These are phyloP conservation scores for Lecanicillium sp. DNA, from an alignment of 2,329 filamentous ascomycete genomes.

Conservation along the genomic window DNA sequence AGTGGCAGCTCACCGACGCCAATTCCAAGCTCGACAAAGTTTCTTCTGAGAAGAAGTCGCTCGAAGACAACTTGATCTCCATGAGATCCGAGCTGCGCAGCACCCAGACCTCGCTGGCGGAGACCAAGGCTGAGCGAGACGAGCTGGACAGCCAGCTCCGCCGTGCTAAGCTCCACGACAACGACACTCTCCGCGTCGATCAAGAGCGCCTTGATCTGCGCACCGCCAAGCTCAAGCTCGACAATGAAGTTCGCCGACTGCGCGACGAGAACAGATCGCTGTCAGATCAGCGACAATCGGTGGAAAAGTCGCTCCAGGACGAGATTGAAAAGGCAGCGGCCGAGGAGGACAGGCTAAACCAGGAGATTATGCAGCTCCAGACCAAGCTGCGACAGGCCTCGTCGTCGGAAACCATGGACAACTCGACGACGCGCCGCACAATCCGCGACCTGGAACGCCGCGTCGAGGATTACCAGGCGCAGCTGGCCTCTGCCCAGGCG, in stretches of 20 bases:
- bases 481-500: conserved; percentile 29
- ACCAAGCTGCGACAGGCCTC: conserved; percentile 38
- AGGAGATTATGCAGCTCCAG: conserved; percentile 49
- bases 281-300: conserved; percentile 47
- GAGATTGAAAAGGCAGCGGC: conserved; percentile 60
- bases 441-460: conserved; percentile 60
- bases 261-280: conserved; percentile 58
- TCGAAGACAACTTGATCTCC: conserved; percentile 58
- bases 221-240: conserved; percentile 60
- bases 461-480: conserved; percentile 48
- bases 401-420: conserved; percentile 45
- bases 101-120: conserved; percentile 49
- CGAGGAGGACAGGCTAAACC: conserved; percentile 58
- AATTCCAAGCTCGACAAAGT: conserved; percentile 51
- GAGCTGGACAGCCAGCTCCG: conserved; percentile 58
- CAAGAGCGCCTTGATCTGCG: conserved; percentile 64
- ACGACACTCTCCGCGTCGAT: conserved; percentile 56
- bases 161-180: conserved; percentile 47
- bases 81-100: conserved; percentile 56
- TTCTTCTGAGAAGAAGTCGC: conserved; percentile 52
- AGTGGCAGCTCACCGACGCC: conserved; percentile 51
- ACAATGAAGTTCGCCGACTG: conserved; percentile 59
- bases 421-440: conserved; percentile 54
- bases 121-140: conserved; percentile 59
- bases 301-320: conserved; percentile 59